phyloP scores from a whole-genome alignment of 305 asterid genomes.

The Fraxinus latifolia region DNA sequence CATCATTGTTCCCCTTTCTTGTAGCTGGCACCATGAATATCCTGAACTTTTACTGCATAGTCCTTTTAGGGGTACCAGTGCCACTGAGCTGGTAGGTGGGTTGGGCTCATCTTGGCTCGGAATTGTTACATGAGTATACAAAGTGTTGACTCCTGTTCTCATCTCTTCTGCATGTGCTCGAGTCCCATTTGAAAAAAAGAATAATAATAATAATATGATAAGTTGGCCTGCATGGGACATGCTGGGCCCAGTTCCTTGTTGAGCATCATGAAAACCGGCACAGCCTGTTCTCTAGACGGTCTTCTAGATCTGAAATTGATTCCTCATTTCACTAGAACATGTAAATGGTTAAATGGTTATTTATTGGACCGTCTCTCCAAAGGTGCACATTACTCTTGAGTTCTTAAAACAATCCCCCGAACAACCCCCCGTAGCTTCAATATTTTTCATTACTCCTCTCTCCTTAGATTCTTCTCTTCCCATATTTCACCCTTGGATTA shows the following conservation, averaged over 20 bases:
- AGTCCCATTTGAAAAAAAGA: not conserved
- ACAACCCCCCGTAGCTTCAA: not conserved
- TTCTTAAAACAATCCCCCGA: not conserved
- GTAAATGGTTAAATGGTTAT: not conserved
- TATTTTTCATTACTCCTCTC: not conserved
- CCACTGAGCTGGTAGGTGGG: not conserved
- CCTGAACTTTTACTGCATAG: not conserved
- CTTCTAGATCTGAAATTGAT: not conserved
- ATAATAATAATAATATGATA: not conserved
- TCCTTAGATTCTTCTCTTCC: not conserved
- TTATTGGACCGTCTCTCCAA: not conserved
- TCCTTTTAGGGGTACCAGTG: not conserved
- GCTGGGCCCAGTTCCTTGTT: not conserved
- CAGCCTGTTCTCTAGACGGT: not conserved
- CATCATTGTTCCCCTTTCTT: not conserved
- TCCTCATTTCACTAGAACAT: not conserved
- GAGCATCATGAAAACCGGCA: not conserved
- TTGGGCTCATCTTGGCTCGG: not conserved
- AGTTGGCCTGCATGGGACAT: not conserved
- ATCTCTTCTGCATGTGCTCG: not conserved
- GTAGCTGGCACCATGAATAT: not conserved
- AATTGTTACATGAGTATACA: not conserved
- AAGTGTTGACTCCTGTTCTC: not conserved
- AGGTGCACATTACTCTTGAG: not conserved
- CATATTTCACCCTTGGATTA: constrained; percentile 16